Base-by-base conservation (phyloP, 2,329 filamentous ascomycete genomes). In the Thermochaetoides dissita region DNA sequence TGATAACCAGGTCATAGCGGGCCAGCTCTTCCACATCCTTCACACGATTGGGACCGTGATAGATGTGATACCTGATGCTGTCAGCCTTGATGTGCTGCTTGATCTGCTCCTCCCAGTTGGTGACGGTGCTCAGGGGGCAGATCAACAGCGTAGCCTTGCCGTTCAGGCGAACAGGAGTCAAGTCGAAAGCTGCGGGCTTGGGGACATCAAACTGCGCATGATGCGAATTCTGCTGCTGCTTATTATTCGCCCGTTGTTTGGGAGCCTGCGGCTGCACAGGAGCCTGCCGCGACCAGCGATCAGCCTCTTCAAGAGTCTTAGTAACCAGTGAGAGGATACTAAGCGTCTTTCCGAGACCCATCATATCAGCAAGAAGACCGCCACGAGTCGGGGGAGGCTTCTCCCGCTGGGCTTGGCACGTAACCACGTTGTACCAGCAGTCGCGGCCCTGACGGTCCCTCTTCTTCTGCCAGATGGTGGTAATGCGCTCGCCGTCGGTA, bases 91-190 rank as follows among this genome's bases (percentile, higher is more conserved):
- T 67, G 59, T 98, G 91, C 45, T 83, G 73, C 53, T 81, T 81
- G 47, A 96, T 84, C 60, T 98, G 91, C 51, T 87, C 79, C 53
- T 89, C 82, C 91, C 91, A 98, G 55, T 96, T 98, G 28, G 82
- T 81, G 44, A 96, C 79, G 0, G 89, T 91, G 55, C 85, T 94
- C 3, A 95, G 71, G 1, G 91, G 91, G 43, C 84, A 93, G 10
- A 98, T 76, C 11, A 98, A 71, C 30, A 98, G 66, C 0, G 91
- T 96, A 0, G 84, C 78, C 55, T 78, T 82, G 6, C 76, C 77
- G 54, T 95, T 94, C 35, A 67, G 68, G 12, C 64, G 62, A n/a
- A 83, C 57, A 8, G 55, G 62, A 9, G 71, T 74, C 12, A 76
- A 59, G 2, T 62, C 66, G 11, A 76, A 58, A 1, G 60, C 56